Evolutionary conservation across 768 basidiomycete species (phyloP).

Genomic region (Leccinum sublutescens): DNA sequence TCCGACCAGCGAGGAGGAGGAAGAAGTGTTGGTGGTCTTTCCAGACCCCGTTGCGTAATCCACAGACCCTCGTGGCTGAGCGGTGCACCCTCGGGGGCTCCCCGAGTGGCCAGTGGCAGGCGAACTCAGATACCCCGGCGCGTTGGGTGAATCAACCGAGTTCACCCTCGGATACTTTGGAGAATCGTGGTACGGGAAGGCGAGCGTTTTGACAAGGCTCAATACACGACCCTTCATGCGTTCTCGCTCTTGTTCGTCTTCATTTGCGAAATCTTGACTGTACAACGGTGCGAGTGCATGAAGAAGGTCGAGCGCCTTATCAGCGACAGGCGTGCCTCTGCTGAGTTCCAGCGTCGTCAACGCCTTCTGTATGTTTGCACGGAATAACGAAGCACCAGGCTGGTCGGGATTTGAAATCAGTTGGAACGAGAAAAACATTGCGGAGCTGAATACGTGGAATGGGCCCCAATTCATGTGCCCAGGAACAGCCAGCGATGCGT

Average conservation of each 20-base stretch:
- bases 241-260: conserved; percentile 50
- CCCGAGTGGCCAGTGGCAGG: conserved; percentile 59
- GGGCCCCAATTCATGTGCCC: conserved; percentile 85
- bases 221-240: conserved; percentile 61
- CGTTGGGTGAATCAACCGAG: conserved; percentile 47
- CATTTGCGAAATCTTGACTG: conserved; percentile 55
- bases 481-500: conserved; percentile 66
- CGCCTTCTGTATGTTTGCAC: conserved; percentile 70
- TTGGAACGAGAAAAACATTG: conserved; percentile 92
- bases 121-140: conserved; percentile 46
- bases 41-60: conserved; percentile 25
- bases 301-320: conserved; percentile 72
- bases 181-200: conserved; percentile 78
- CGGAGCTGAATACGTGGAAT: conserved; percentile 81
- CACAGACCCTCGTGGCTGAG: conserved; percentile 25
- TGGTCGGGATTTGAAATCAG: conserved; percentile 79
- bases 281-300: conserved; percentile 74
- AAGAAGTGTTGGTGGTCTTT: conserved; percentile 15
- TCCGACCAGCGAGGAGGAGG: conserved; percentile 29
- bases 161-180: conserved; percentile 49
- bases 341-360: conserved; percentile 64
- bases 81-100: conserved; percentile 42
- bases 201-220: conserved; percentile 67
- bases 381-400: conserved; percentile 73
- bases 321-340: conserved; percentile 63